phyloP scores from a whole-genome alignment of 2,329 filamentous ascomycete genomes.

The Aspergillus aculeatinus region DNA sequence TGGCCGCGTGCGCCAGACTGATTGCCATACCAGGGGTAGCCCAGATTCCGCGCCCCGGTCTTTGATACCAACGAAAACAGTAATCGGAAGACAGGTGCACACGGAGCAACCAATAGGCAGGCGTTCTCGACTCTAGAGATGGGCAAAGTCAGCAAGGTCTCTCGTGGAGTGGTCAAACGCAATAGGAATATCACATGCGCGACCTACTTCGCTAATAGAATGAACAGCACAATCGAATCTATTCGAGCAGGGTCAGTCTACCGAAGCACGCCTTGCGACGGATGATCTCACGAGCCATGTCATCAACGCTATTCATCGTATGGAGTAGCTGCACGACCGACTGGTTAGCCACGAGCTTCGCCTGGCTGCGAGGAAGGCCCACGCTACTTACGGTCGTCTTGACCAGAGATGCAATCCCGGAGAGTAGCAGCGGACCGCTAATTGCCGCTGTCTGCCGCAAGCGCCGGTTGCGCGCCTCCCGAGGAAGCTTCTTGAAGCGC shows the following conservation, averaged over 20 bases:
- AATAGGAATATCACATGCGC: not conserved
- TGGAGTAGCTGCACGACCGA: constrained; percentile 29
- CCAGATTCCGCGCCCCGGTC: constrained; percentile 10
- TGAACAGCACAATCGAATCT: constrained; percentile 35
- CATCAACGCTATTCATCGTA: constrained; percentile 31
- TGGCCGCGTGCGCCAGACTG: constrained; percentile 7
- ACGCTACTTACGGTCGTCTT: constrained; percentile 32
- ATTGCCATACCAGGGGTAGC: constrained; percentile 23
- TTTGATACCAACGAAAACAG: constrained; percentile 24
- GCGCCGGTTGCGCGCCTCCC: constrained; percentile 31
- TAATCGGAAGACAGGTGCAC: constrained; percentile 34
- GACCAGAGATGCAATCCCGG: constrained; percentile 36
- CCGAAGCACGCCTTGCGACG: not conserved
- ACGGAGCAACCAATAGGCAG: constrained; percentile 37
- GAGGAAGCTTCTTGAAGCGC: constrained; percentile 30
- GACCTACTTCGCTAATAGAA: constrained; percentile 41
- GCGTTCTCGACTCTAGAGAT: constrained; percentile 37
- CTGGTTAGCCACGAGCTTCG: not conserved
- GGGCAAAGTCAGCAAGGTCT: not conserved
- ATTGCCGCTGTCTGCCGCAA: constrained; percentile 38
- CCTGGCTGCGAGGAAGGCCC: not conserved
- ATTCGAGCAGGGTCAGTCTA: not conserved
- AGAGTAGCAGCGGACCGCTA: constrained; percentile 36
- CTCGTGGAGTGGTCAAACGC: not conserved
- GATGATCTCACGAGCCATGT: constrained; percentile 30